Percentiles rank a stretch among this genome's conserved stretches.
phyloP scores from a whole-genome alignment of 2,329 filamentous ascomycete species.

The Aspergillus arachidicola region DNA sequence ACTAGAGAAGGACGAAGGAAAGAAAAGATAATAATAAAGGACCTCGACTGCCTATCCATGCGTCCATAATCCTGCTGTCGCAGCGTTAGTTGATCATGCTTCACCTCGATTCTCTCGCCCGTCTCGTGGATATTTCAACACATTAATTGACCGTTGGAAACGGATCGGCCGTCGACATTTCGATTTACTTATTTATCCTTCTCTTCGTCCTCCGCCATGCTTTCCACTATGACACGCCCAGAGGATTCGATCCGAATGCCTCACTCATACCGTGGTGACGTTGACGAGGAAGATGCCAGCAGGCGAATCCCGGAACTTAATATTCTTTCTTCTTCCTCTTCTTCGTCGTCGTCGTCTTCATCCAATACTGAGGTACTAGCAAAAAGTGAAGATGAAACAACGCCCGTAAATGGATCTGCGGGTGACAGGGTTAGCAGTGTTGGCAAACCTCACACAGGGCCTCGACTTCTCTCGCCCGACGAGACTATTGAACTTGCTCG shows the following conservation, averaged over 20 bases:
- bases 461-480: slow-evolving; percentile 42
- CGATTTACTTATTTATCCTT: neutral
- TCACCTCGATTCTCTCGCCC: slow-evolving; percentile 14
- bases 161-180: neutral
- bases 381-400: slow-evolving; percentile 32
- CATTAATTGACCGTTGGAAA: slow-evolving; percentile 18
- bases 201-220: slow-evolving; percentile 22
- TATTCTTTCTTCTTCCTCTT: slow-evolving; percentile 23
- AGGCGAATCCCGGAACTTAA: slow-evolving; percentile 31
- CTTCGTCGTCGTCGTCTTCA: slow-evolving; percentile 15
- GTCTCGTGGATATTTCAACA: slow-evolving; percentile 15
- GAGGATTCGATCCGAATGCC: slow-evolving; percentile 41
- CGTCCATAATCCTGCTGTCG: slow-evolving; percentile 11
- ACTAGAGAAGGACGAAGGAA: neutral
- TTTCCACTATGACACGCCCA: slow-evolving; percentile 40
- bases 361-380: slow-evolving; percentile 31
- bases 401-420: slow-evolving; percentile 28
- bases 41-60: neutral
- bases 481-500: slow-evolving; percentile 50
- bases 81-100: slow-evolving; percentile 25
- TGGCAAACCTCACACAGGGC: slow-evolving; percentile 25
- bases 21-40: neutral
- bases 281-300: slow-evolving; percentile 35
- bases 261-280: slow-evolving; percentile 34
- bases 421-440: slow-evolving; percentile 24